phyloP scores from a whole-genome alignment of 2,329 filamentous ascomycete genomes.

The Emmonsiellopsis sp. region DNA sequence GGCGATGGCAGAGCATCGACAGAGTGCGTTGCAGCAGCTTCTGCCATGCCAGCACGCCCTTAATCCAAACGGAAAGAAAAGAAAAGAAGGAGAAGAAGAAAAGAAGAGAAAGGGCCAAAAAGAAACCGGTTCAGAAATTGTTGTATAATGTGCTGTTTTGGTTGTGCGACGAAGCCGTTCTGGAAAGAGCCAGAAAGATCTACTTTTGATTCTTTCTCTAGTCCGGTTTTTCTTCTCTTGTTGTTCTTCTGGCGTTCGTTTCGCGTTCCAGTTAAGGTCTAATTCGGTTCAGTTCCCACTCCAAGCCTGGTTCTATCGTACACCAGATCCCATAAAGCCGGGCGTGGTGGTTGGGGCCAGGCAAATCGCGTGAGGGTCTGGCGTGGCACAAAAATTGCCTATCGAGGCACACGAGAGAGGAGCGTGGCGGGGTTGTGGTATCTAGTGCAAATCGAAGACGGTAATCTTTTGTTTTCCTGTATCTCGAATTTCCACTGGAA shows the following conservation, averaged over 20 bases:
- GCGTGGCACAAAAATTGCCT: not conserved
- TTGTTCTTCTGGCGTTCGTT: not conserved
- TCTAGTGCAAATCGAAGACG: not conserved
- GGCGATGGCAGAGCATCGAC: slow-evolving; percentile 30
- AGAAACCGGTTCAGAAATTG: not conserved
- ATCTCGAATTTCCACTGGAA: not conserved
- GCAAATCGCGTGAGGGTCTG: not conserved
- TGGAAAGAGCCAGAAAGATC: slow-evolving; percentile 3
- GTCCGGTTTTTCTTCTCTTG: not conserved
- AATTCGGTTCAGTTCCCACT: not conserved
- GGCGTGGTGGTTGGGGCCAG: not conserved
- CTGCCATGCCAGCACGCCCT: slow-evolving; percentile 27
- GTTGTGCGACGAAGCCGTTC: not conserved
- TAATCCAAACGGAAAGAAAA: slow-evolving; percentile 8
- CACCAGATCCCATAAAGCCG: slow-evolving; percentile 1
- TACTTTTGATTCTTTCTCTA: not conserved
- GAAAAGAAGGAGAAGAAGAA: slow-evolving; percentile 5
- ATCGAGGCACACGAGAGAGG: not conserved
- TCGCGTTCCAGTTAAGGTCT: too few species aligned
- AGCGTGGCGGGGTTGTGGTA: not conserved
- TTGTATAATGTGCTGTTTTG: not conserved
- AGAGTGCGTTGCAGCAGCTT: slow-evolving; percentile 29
- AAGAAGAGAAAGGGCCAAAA: slow-evolving; percentile 8
- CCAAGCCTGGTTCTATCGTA: not conserved
- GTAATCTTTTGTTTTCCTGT: not conserved